A percentile compares a stretch with the other conserved stretches of the same genome.
Evolutionary conservation across 768 basidiomycete species (phyloP).

Genomic region (Porphyrellus cyaneotinctus): DNA sequence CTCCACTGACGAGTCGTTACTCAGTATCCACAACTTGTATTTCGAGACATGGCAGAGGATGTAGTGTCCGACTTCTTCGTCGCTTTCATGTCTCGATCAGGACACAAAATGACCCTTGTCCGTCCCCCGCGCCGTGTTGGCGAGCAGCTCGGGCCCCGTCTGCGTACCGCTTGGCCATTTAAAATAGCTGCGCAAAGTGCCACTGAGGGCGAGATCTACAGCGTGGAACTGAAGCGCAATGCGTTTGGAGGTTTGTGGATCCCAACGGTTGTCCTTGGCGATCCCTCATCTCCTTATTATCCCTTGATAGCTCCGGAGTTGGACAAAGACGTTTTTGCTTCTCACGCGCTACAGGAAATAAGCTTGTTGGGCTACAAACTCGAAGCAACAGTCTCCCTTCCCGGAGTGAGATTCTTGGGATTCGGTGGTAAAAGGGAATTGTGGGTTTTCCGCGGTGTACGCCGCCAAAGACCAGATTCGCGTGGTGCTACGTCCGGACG

Average conservation of each 20-base stretch:
- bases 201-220: slow-evolving; percentile 48
- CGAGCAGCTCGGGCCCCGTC: slow-evolving; percentile 35
- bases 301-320: slow-evolving; percentile 37
- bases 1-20: slow-evolving; percentile 12
- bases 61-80: slow-evolving; percentile 55
- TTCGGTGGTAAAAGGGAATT: slow-evolving; percentile 50
- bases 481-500: slow-evolving; percentile 23
- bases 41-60: slow-evolving; percentile 51
- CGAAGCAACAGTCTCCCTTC: slow-evolving; percentile 64
- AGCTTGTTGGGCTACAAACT: slow-evolving; percentile 55
- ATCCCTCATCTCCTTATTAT: slow-evolving; percentile 5
- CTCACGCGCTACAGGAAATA: slow-evolving; percentile 60
- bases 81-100: slow-evolving; percentile 58
- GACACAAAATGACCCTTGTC: slow-evolving; percentile 48
- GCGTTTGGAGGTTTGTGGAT: slow-evolving; percentile 31
- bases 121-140: slow-evolving; percentile 38
- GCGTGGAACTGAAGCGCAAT: slow-evolving; percentile 51
- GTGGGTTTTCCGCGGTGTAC: slow-evolving; percentile 56
- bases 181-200: slow-evolving; percentile 40
- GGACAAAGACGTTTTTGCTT: slow-evolving; percentile 53
- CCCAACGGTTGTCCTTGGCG: neutral
- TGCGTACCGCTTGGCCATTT: slow-evolving; percentile 41
- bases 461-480: slow-evolving; percentile 29
- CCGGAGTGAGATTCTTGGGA: slow-evolving; percentile 34
- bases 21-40: slow-evolving; percentile 65